Percentiles rank a stretch among this genome's conserved stretches.
Conservation (phyloP, 768 basidiomycete species). For the Boletus insuetus region DNA sequence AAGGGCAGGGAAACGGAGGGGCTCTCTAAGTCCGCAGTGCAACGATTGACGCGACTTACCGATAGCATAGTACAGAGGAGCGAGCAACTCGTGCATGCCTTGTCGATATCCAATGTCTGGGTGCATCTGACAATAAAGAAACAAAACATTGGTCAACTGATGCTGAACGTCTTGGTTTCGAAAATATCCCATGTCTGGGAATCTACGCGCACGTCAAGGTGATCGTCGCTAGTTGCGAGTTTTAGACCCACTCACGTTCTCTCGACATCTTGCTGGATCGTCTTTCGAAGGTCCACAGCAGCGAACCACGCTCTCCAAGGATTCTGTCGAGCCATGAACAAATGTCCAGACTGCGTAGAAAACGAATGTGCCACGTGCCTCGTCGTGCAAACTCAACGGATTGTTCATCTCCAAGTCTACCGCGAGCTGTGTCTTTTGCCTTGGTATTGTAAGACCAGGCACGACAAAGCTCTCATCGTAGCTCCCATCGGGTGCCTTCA, state of each 20-base stretch:
- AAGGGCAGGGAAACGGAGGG: slow-evolving; percentile 5
- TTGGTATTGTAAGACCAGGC: slow-evolving; percentile 46
- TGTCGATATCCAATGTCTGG: slow-evolving; percentile 91
- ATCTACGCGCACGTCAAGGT: slow-evolving; percentile 46
- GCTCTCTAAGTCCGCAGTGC: background rate
- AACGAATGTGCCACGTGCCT: slow-evolving; percentile 40
- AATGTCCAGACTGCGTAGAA: background rate
- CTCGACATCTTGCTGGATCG: slow-evolving; percentile 92
- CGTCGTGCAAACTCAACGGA: slow-evolving; percentile 75
- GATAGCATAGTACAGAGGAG: slow-evolving; percentile 73
- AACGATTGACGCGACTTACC: slow-evolving; percentile 21
- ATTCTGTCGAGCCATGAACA: slow-evolving; percentile 48
- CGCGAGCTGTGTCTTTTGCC: slow-evolving; percentile 25
- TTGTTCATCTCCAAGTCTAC: slow-evolving; percentile 70
- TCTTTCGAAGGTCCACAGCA: slow-evolving; percentile 83
- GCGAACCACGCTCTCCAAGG: slow-evolving; percentile 96
- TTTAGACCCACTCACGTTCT: slow-evolving; percentile 67
- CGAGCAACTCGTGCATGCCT: slow-evolving; percentile 98
- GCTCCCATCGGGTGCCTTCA: slow-evolving; percentile 84
- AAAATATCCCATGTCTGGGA: slow-evolving; percentile 96
- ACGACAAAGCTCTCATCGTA: slow-evolving; percentile 66
- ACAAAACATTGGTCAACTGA: slow-evolving; percentile 83
- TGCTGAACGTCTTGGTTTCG: slow-evolving; percentile 69
- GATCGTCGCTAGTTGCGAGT: slow-evolving; percentile 1
- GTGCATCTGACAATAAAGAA: slow-evolving; percentile 76